Evolutionary conservation across 495 filamentous ascomycete genomes (phyloP), one percentile per base, ranked within the genome.

Genomic region (Aspergillus avenaceus): DNA sequence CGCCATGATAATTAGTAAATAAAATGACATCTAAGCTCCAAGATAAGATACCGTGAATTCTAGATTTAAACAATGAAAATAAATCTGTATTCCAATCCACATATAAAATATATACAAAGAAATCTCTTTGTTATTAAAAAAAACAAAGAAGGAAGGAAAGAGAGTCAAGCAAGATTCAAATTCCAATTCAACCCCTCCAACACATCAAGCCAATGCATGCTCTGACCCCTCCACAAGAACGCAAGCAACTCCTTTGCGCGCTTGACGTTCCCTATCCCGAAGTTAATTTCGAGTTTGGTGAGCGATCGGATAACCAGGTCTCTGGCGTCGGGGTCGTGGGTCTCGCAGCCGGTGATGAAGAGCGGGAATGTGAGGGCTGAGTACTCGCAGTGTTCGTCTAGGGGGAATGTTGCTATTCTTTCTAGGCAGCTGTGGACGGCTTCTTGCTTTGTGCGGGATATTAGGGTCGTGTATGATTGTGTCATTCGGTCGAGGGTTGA

Each of bases 281-380:
- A 75, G 36, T 73, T 73, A 6, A 40, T 18, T 25, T 72, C 66
- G 11, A 75, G 23, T 7, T 59, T 70, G 1, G 45, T 47, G 24
- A 75, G 32, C 1, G 61, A 69, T 12, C 50, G 36, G 1, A 67
- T 29, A 1, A 75, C 56, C 14, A 69, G 31, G 8, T 58, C 55
- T 26, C 66, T 53, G 27, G 72, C 62, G 2, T 32, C 55, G 1
- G 49, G 6, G 5, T 41, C 45, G 9, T 65, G 55, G 28, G 55
- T 69, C 23, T 73, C 72, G 23, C 67, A 68, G 4, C 72, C 72
- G 0, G 62, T 59, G 3, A 75, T 73, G 41, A 73, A 72, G 0
- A 75, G 53, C 16, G 72, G 72, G 44, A 73, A 75, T 3, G 70
- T 72, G 4, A 75, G 64, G 2, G 70, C 72, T 0, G 72, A 75